Base-by-base conservation (phyloP, 108 stramenopile genomes). In the Cyclotella cryptica region DNA sequence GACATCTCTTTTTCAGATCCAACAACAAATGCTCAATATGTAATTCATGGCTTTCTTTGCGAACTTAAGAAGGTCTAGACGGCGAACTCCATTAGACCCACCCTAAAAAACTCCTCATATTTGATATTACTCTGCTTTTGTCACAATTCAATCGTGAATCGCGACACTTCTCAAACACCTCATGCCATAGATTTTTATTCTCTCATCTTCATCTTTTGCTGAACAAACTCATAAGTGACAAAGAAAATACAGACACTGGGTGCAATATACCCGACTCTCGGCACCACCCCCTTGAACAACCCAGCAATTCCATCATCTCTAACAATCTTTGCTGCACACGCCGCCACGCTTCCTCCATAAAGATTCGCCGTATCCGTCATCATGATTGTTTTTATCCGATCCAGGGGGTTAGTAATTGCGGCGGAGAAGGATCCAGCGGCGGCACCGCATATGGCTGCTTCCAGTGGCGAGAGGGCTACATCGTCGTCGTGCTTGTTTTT, bases 181-280 rank as follows among this genome's bases (percentile, higher is more conserved):
- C 3, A 17, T 49, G 15, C 47, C n/a, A n/a, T 6, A 35, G 2
- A 59, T 26, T 29, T 59, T 26, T 26, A 29, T 30, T 42, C 39
- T 13, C 11, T 17, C 52, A 24, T 35, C 52, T 66, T 75, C 66
- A 79, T 72, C 65, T 66, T 79, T 66, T 93, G 92, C 49, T 90
- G 89, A 12, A 83, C 82, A 60, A 86, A 71, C 69, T 94, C 93
- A 78, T 94, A 94, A 10, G 85, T 90, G 28, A 89, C 85, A 66
- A 94, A 94, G 77, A 94, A 94, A 61, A 92, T 88, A 27, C 84
- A 89, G 28, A 94, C 93, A 69, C 88, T 89, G 4, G 93, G 93
- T 40, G 90, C 93, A 78, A 94, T 90, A 69, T 90, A 91, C 53
- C 70, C 77, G 35, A 94, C 90, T 27, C 93, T 74, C 18, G 93